Evolutionary conservation across 345 rosid species (phyloP), one percentile per base, ranked within the genome.

Genomic region (Dipteronia dyeriana): DNA sequence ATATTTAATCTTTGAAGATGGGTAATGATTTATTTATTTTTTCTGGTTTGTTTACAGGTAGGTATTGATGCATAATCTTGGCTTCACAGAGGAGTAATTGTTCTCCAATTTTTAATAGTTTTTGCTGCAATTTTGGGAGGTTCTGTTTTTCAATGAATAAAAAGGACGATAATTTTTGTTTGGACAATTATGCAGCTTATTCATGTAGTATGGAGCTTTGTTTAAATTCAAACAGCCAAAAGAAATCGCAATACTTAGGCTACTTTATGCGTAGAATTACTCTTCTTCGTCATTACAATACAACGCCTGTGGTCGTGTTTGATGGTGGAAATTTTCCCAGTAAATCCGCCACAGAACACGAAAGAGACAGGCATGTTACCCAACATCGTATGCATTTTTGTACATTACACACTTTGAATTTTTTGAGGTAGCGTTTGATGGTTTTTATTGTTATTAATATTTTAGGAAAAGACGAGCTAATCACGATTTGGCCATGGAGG

Each of bases 121-220:
- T 20, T 63, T 14, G 0, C 6, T 63, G 45, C 45, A 41, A 8
- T 17, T 4, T 38, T 7, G 11, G 10, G 45, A 41, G 3, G 5
- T 43, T 66, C 22, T 63, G 3, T 69, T 39, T 67, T 51, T 22
- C 39, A 11, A 3, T 39, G 26, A 5, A 53, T 53, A 31, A 31
- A 71, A 31, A 54, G 68, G 60, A 31, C 14, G 1, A 69, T 53
- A 57, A 4, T 63, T 51, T 31, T 69, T 29, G 13, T 61, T 29
- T 29, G 51, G 2, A 12, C 4, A 20, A 54, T 19, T 57, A 26
- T 68, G 81, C 89, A 95, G 97, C 97, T 41, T 95, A 95, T 80
- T 93, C 98, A 9, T 93, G 98, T 81, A 91, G 95, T 78, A 95
- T 91, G 98, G 98, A 95, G 92, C 88, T 95, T 66, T 91, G 95